A percentile compares a stretch with the other conserved stretches of the same genome.
phyloP scores from a whole-genome alignment of 148 eudicot species.

The Hydrangea macrophylla region DNA sequence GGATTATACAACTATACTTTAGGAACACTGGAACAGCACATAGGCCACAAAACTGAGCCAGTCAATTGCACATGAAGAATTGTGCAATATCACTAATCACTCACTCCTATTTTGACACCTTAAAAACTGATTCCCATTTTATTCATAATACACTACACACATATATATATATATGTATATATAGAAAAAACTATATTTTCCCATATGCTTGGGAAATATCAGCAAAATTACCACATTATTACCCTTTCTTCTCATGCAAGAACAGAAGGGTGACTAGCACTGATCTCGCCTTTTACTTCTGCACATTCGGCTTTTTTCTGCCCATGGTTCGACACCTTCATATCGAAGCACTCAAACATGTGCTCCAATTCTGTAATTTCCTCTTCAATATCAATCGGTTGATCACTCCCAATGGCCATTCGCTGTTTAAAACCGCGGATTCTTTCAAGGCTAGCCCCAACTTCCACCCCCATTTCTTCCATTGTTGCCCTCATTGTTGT shows the following conservation, averaged over 20 bases:
- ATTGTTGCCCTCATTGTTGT: conserved; percentile 24
- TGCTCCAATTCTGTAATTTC: conserved; percentile 40
- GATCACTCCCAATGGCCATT: conserved; percentile 13
- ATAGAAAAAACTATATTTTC: not conserved
- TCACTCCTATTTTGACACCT: conserved; percentile 1
- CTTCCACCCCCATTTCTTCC: conserved; percentile 43
- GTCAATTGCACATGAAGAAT: not conserved
- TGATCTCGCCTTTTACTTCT: conserved; percentile 22
- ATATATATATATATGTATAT: too few species aligned
- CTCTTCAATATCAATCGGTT: conserved; percentile 36
- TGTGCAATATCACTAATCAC: not conserved
- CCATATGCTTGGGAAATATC: not conserved
- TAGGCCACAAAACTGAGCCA: conserved; percentile 7
- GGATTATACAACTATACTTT: conserved; percentile 2
- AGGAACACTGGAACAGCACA: conserved; percentile 7
- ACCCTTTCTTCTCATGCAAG: conserved; percentile 9
- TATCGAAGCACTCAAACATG: conserved; percentile 34
- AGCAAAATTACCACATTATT: not conserved
- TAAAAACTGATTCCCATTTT: conserved; percentile 9
- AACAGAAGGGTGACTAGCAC: conserved; percentile 18
- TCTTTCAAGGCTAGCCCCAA: conserved; percentile 27
- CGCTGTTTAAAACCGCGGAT: conserved; percentile 37
- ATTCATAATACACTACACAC: not conserved
- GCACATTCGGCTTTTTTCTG: conserved; percentile 24
- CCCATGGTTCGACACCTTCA: conserved; percentile 30